phyloP scores from a whole-genome alignment of 352 stramenopile species.

The Elongisporangium prolatum region DNA sequence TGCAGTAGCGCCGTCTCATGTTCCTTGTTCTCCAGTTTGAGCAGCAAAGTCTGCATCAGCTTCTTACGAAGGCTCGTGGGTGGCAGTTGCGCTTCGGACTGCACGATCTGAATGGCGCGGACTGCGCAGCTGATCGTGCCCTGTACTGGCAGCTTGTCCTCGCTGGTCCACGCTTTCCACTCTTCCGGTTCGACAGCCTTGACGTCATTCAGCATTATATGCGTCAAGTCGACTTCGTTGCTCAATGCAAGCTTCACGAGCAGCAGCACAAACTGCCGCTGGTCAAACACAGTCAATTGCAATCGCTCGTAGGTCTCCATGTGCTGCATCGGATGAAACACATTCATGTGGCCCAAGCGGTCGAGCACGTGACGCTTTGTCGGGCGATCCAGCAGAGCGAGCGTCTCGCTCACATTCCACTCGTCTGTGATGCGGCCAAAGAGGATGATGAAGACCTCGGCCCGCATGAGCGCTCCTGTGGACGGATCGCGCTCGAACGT shows the following conservation, averaged over 20 bases:
- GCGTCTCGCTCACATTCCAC: constrained; percentile 57
- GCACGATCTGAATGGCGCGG: constrained; percentile 25
- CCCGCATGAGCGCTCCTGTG: constrained; percentile 46
- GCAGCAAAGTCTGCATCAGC: constrained; percentile 44
- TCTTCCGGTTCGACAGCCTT: constrained; percentile 30
- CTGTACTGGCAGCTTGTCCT: constrained; percentile 47
- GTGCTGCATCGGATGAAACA: constrained; percentile 57
- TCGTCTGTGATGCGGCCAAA: constrained; percentile 67
- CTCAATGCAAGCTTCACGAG: constrained; percentile 42
- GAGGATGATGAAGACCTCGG: constrained; percentile 70
- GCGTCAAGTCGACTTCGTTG: constrained; percentile 42
- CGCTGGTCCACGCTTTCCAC: constrained; percentile 48
- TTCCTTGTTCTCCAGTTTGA: constrained; percentile 50
- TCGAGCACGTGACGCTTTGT: constrained; percentile 66
- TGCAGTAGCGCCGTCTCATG: constrained; percentile 23
- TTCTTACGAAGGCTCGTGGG: constrained; percentile 48
- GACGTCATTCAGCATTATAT: constrained; percentile 40
- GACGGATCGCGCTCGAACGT: constrained; percentile 59
- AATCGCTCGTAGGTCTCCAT: constrained; percentile 47
- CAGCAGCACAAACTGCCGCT: constrained; percentile 49
- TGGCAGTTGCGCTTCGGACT: constrained; percentile 49
- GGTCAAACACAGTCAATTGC: constrained; percentile 40
- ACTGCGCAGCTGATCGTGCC: constrained; percentile 45
- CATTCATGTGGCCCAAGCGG: constrained; percentile 54
- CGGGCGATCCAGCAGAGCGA: constrained; percentile 57